A percentile compares a stretch with the other conserved stretches of the same genome.
Conservation (phyloP, 805 yeast genomes). For the Schizosaccharomyces osmophilus region DNA sequence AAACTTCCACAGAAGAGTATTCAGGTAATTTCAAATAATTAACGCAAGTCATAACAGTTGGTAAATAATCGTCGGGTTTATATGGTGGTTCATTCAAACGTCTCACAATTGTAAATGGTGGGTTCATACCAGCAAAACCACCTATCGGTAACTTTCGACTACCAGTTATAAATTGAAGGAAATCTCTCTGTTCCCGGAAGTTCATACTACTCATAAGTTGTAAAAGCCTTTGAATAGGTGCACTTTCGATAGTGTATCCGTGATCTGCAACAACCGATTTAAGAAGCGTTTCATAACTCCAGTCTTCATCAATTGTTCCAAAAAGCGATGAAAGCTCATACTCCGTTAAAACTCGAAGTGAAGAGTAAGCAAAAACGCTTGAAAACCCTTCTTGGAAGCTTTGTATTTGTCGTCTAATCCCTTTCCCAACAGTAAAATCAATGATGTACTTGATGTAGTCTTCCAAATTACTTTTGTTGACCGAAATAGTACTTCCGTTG, state of each 20-base stretch:
- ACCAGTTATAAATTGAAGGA: conserved; percentile 75
- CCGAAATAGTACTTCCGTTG: conserved; percentile 27
- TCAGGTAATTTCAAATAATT: conserved; percentile 77
- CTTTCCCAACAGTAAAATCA: conserved; percentile 34
- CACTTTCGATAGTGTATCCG: conserved; percentile 56
- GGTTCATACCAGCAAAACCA: conserved; percentile 62
- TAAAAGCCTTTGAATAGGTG: conserved; percentile 35
- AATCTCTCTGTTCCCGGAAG: conserved; percentile 34
- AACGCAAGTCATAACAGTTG: conserved; percentile 97
- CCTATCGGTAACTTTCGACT: conserved; percentile 85
- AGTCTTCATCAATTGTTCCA: conserved; percentile 68
- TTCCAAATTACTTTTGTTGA: conserved; percentile 30
- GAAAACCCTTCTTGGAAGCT: conserved; percentile 64
- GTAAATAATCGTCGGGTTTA: conserved; percentile 54
- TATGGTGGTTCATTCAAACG: conserved; percentile 47
- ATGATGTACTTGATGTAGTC: conserved; percentile 32
- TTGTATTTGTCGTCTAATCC: conserved; percentile 37
- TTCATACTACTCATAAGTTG: conserved; percentile 33
- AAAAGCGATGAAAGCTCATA: conserved; percentile 46
- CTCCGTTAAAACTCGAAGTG: conserved; percentile 47
- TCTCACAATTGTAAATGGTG: conserved; percentile 67
- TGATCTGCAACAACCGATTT: conserved; percentile 61
- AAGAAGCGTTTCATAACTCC: conserved; percentile 31
- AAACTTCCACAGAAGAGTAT: conserved; percentile 36
- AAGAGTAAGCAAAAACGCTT: conserved; percentile 51